These are phyloP conservation scores for Ogataea methanolica DNA, from an alignment of 805 yeast genomes.

Conservation along the genomic window DNA sequence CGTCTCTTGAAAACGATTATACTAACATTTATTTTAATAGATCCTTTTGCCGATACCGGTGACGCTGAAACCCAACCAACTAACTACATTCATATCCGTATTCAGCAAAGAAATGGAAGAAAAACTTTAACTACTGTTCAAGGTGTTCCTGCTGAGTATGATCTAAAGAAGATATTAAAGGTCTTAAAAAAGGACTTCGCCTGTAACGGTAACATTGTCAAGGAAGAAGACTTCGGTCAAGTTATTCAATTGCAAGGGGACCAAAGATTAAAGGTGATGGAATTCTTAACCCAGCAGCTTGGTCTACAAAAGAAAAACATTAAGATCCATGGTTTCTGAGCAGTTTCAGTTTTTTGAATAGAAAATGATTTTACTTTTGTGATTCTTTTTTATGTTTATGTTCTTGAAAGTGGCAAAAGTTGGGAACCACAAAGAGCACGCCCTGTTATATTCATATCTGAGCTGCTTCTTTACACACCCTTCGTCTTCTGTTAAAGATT, in stretches of 20 bases:
- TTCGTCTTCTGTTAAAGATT: too few species aligned
- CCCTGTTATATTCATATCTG: too few species aligned
- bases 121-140: conserved; percentile 97
- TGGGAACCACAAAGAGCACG: too few species aligned
- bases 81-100: conserved; percentile 95
- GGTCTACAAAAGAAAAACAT: conserved; percentile 93
- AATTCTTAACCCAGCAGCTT: conserved; percentile 81
- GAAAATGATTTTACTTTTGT: not conserved
- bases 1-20: too few species aligned
- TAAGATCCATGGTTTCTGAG: conserved; percentile 95
- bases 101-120: conserved; percentile 99
- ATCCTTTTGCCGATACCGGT: conserved; percentile 99
- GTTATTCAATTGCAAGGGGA: conserved; percentile 98
- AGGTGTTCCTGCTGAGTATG: conserved; percentile 94
- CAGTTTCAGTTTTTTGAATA: not conserved
- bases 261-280: conserved; percentile 94
- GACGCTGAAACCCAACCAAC: conserved; percentile 97
- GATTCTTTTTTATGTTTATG: not conserved
- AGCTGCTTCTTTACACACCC: too few species aligned
- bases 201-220: conserved; percentile 97
- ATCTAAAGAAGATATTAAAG: conserved; percentile 86
- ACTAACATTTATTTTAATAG: conserved; percentile 29
- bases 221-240: conserved; percentile 93
- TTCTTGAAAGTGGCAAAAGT: not conserved
- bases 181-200: conserved; percentile 97